Conservation (phyloP, 164 flowering plant species). For the Macadamia integrifolia region DNA sequence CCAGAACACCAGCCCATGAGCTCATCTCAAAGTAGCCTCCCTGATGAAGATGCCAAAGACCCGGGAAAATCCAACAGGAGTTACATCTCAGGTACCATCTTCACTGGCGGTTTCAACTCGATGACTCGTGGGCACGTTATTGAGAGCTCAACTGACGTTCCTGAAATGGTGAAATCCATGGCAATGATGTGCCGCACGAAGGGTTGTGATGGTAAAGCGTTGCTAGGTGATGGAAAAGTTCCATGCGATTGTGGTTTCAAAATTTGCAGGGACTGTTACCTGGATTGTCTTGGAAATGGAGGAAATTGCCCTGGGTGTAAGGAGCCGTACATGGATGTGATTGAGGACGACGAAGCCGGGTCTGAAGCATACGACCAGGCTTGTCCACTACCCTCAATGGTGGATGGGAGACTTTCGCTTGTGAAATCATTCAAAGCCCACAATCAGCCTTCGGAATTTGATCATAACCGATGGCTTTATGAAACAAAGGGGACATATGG, state of each 20-base stretch:
- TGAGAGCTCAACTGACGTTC: constrained; percentile 31
- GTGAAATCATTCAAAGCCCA: constrained; percentile 68
- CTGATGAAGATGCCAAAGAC: constrained; percentile 12
- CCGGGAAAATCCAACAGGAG: constrained; percentile 24
- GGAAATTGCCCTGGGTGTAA: constrained; percentile 83
- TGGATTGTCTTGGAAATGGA: constrained; percentile 44
- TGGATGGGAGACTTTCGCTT: constrained; percentile 51
- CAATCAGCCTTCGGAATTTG: constrained; percentile 48
- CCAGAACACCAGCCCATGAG: constrained; percentile 57
- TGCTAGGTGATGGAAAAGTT: constrained; percentile 18
- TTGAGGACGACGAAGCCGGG: constrained; percentile 23
- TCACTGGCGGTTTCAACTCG: constrained; percentile 78
- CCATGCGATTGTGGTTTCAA: constrained; percentile 74
- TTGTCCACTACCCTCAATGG: constrained; percentile 55
- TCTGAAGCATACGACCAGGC: constrained; percentile 67
- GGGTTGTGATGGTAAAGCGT: constrained; percentile 71
- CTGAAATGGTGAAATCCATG: constrained; percentile 9
- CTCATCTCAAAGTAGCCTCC: constrained; percentile 37
- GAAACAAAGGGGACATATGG: constrained; percentile 95
- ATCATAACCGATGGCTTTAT: constrained; percentile 74
- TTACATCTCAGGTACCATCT: constrained; percentile 59
- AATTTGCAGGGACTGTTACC: constrained; percentile 66
- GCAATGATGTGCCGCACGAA: constrained; percentile 49
- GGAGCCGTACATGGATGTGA: constrained; percentile 42
- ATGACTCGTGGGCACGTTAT: constrained; percentile 66